Percentiles rank a stretch among this genome's conserved stretches.
These are phyloP conservation scores for Xylaria sp. DNA, from an alignment of 2,329 filamentous ascomycete species.

Conservation along the genomic window DNA sequence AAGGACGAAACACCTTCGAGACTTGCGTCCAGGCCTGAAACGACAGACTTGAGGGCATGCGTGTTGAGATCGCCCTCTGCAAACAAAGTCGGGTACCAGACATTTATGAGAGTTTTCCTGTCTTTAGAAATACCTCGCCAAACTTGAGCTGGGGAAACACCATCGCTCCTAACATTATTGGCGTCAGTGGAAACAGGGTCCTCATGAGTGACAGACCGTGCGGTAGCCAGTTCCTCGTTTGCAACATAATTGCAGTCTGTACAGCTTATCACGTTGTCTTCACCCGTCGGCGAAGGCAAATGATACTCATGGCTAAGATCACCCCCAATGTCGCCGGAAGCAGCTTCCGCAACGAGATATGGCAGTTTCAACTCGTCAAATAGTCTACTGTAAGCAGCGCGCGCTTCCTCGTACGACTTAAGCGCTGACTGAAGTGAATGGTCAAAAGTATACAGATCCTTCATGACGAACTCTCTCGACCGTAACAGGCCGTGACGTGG, in stretches of 20 bases:
- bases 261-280: slow-evolving; percentile 86
- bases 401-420: slow-evolving; percentile 81
- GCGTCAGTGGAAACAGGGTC: not conserved
- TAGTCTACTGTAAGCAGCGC: slow-evolving; percentile 77
- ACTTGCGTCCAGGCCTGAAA: slow-evolving; percentile 76
- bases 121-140: slow-evolving; percentile 77
- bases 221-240: slow-evolving; percentile 84
- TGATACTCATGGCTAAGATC: slow-evolving; percentile 96
- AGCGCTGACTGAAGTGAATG: slow-evolving; percentile 73
- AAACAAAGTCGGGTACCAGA: slow-evolving; percentile 67
- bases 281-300: slow-evolving; percentile 80
- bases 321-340: slow-evolving; percentile 96
- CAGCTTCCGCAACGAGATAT: slow-evolving; percentile 85
- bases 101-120: slow-evolving; percentile 73
- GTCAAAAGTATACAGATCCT: slow-evolving; percentile 98
- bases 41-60: slow-evolving; percentile 71
- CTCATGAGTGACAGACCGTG: slow-evolving; percentile 38
- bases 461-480: slow-evolving; percentile 95
- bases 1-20: slow-evolving; percentile 68
- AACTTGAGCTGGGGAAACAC: slow-evolving; percentile 45
- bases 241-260: slow-evolving; percentile 77
- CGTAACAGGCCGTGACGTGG: slow-evolving; percentile 89
- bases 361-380: slow-evolving; percentile 87
- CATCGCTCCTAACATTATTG: not conserved
- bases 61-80: slow-evolving; percentile 57